Percentiles rank a stretch among this genome's conserved stretches.
Conservation (phyloP, 768 basidiomycete genomes). For the Amanita exitialis region DNA sequence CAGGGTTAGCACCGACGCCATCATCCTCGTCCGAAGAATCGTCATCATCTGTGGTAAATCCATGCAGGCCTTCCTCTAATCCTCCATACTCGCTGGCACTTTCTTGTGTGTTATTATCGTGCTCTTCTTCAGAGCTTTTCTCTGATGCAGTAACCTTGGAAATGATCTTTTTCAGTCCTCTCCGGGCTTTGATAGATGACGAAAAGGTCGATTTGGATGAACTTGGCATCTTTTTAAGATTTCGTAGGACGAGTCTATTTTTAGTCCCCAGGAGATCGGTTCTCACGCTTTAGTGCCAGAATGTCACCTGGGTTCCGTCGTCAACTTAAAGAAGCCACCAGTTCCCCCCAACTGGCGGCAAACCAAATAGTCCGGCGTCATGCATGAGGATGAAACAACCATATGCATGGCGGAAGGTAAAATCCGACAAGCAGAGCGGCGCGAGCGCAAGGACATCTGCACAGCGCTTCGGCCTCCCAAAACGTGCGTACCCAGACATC, state of each 20-base stretch:
- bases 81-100: constrained; percentile 14
- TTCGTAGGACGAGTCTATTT: not conserved
- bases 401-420: too few species aligned
- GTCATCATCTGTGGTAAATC: constrained; percentile 69
- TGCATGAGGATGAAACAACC: too few species aligned
- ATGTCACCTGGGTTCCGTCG: too few species aligned
- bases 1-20: constrained; percentile 34
- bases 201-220: not conserved
- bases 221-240: not conserved
- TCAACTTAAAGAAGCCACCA: too few species aligned
- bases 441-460: too few species aligned
- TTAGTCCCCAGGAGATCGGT: not conserved
- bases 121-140: not conserved
- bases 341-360: too few species aligned
- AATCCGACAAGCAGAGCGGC: too few species aligned
- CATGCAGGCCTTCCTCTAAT: constrained; percentile 47
- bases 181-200: not conserved
- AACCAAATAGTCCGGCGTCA: too few species aligned
- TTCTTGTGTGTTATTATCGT: constrained; percentile 7
- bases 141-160: not conserved
- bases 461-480: too few species aligned
- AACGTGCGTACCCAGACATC: too few species aligned
- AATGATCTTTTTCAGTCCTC: not conserved
- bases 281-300: not conserved
- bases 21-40: constrained; percentile 73